Percentiles rank a stretch among this genome's conserved stretches.
Conservation (phyloP, 257 asterid genomes). For the Lavandula angustifolia region DNA sequence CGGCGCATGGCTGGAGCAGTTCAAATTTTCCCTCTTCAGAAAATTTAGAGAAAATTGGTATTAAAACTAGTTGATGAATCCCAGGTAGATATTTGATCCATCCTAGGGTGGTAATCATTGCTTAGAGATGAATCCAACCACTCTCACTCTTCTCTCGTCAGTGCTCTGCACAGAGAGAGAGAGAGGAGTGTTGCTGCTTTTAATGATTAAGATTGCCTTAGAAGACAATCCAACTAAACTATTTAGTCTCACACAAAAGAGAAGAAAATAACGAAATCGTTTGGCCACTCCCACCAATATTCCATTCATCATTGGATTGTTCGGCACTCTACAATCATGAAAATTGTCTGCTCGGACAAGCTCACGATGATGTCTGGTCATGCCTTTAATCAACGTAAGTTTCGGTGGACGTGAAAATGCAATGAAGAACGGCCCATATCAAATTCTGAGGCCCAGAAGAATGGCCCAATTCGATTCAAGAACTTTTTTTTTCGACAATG, state of each 20-base stretch:
- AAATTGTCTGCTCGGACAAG: constrained; percentile 24
- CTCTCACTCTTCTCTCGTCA: constrained; percentile 27
- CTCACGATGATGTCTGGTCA: constrained; percentile 24
- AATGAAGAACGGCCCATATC: not conserved
- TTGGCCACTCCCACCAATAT: constrained; percentile 5
- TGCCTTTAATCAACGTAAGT: constrained; percentile 12
- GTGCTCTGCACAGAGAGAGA: constrained; percentile 15
- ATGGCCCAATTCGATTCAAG: not conserved
- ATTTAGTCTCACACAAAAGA: constrained; percentile 1
- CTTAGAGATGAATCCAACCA: constrained; percentile 39
- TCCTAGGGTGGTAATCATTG: constrained; percentile 34
- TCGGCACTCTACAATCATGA: constrained; percentile 48
- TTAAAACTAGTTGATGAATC: constrained; percentile 25
- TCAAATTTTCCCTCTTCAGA: not conserved
- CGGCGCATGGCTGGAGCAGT: constrained; percentile 34
- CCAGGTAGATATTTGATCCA: constrained; percentile 26
- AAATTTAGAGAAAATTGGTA: not conserved
- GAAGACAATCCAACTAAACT: constrained; percentile 38
- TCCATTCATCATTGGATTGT: constrained; percentile 28
- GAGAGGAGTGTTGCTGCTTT: constrained; percentile 7
- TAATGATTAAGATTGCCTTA: constrained; percentile 50
- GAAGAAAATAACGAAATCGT: not conserved
- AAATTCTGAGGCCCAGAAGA: not conserved
- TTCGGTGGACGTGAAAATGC: too few relatives aligned
- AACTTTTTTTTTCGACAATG: not conserved